Evolutionary conservation across 2,329 filamentous ascomycete species (phyloP).

Genomic region (Aspergillus quadricinctus): DNA sequence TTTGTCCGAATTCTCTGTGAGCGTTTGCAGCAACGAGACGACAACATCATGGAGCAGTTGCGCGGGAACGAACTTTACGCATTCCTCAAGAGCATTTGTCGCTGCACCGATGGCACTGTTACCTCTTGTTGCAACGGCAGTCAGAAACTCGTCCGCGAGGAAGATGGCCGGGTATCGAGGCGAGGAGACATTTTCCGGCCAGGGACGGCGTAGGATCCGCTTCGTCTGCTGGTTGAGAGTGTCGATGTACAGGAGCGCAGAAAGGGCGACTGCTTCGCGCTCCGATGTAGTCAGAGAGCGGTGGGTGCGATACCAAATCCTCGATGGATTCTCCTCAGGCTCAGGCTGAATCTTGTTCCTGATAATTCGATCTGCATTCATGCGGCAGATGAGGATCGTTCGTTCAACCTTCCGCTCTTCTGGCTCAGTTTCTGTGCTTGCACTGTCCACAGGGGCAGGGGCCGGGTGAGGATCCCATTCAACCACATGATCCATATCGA

Average conservation of each 20-base stretch:
- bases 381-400: neutral
- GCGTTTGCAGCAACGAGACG: conserved; percentile 2
- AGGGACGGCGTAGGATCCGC: conserved; percentile 4
- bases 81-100: neutral
- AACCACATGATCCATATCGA: neutral
- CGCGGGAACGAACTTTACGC: conserved; percentile 3
- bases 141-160: conserved; percentile 9
- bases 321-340: neutral
- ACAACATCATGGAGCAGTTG: conserved; percentile 7
- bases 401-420: neutral
- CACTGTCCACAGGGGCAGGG: neutral
- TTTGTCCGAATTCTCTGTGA: neutral
- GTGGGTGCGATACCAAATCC: neutral
- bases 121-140: neutral
- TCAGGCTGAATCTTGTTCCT: neutral
- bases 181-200: neutral
- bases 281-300: neutral
- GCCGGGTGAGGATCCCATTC: neutral
- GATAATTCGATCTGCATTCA: neutral
- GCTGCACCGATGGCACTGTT: conserved; percentile 1
- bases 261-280: conserved; percentile 12
- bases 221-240: neutral
- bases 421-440: neutral
- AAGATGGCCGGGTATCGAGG: neutral
- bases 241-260: conserved; percentile 15